Evolutionary conservation across 441 rosid species (phyloP).

Genomic region (California macrophylla): DNA sequence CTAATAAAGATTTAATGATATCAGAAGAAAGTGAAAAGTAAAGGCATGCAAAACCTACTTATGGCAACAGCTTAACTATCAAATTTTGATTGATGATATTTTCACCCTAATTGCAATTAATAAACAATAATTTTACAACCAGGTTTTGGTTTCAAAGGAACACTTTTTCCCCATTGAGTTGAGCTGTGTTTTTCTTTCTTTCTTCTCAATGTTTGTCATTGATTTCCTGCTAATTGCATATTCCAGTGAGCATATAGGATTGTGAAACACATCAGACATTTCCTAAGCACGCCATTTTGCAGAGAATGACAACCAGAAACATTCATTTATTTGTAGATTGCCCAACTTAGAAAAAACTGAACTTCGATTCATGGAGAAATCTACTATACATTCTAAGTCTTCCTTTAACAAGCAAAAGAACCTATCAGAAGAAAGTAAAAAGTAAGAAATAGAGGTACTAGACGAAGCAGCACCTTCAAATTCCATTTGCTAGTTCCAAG

Average conservation of each 20-base stretch:
- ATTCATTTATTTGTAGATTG: not conserved
- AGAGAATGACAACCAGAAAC: not conserved
- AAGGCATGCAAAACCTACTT: not conserved
- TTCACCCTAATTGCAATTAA: not conserved
- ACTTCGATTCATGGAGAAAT: not conserved
- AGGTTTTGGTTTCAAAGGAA: not conserved
- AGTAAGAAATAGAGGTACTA: slow-evolving; percentile 12
- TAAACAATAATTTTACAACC: not conserved
- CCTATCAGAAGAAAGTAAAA: slow-evolving; percentile 2
- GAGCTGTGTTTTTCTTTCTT: not conserved
- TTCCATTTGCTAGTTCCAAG: slow-evolving; percentile 98
- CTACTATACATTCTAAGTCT: not conserved
- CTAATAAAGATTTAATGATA: not conserved
- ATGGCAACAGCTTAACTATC: not conserved
- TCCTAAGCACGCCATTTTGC: not conserved
- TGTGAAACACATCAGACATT: not conserved
- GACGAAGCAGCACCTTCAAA: slow-evolving; percentile 65
- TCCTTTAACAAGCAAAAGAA: not conserved
- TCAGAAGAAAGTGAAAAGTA: no score
- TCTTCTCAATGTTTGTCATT: not conserved
- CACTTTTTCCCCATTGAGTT: not conserved
- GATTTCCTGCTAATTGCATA: not conserved
- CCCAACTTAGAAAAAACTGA: not conserved
- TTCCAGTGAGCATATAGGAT: not conserved
- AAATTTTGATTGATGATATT: not conserved